Evolutionary conservation across 148 eudicot species (phyloP).

Genomic region (Oxyria digyna): DNA sequence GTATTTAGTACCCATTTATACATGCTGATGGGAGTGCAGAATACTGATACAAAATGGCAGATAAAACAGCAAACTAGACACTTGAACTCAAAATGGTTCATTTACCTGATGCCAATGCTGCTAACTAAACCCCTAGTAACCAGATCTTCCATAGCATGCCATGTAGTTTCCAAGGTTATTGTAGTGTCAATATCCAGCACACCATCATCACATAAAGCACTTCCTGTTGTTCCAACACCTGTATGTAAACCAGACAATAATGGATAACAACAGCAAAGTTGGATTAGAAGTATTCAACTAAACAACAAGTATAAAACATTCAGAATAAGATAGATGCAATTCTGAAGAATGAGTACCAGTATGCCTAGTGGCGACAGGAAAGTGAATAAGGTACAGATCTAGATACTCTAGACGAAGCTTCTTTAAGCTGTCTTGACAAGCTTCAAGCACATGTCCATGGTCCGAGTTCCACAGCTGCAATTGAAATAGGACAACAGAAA

Average conservation of each 20-base stretch:
- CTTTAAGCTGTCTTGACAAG: slow-evolving; percentile 81
- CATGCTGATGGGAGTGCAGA: neutral
- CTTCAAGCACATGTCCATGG: slow-evolving; percentile 87
- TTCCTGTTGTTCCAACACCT: slow-evolving; percentile 81
- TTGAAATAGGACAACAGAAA: neutral
- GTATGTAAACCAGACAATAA: slow-evolving; percentile 4
- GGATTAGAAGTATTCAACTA: neutral
- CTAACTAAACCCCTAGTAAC: slow-evolving; percentile 74
- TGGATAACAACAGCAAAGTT: neutral
- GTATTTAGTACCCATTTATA: neutral
- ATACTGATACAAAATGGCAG: neutral
- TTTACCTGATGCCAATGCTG: slow-evolving; percentile 87
- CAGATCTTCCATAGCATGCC: slow-evolving; percentile 94
- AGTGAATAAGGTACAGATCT: slow-evolving; percentile 81
- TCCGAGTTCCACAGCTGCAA: slow-evolving; percentile 95
- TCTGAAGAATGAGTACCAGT: slow-evolving; percentile 35
- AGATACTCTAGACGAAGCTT: slow-evolving; percentile 77
- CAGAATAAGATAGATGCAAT: neutral
- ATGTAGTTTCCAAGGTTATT: slow-evolving; percentile 74
- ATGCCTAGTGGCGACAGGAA: slow-evolving; percentile 80
- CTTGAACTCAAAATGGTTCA: neutral
- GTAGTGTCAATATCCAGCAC: slow-evolving; percentile 79
- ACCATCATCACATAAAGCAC: slow-evolving; percentile 80
- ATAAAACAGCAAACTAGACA: neutral
- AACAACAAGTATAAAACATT: neutral